A percentile compares a stretch with the other conserved stretches of the same genome.
These are phyloP conservation scores for Coniochaeta hoffmannii DNA, from an alignment of 2,329 filamentous ascomycete species.

Conservation along the genomic window DNA sequence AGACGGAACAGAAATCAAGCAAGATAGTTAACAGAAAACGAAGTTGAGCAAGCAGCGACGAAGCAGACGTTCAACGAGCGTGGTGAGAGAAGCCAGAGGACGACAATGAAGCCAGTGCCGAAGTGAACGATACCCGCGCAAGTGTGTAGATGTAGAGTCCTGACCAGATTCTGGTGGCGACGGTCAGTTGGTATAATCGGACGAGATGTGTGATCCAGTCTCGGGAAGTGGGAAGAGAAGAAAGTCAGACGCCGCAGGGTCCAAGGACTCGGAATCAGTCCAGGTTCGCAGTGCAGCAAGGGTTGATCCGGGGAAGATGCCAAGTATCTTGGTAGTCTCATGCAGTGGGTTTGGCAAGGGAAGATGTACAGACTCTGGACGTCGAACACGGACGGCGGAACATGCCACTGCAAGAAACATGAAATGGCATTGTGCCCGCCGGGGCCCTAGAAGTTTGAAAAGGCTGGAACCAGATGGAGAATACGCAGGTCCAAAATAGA, in stretches of 20 bases:
- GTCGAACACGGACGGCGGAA: background rate
- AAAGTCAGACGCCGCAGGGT: background rate
- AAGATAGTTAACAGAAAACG: no score
- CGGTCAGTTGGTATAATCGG: background rate
- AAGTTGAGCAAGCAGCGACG: no score
- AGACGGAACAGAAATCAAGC: background rate
- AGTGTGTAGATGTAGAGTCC: background rate
- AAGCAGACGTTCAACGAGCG: no score
- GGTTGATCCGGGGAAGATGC: background rate
- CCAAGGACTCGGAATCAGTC: background rate
- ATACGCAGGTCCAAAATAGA: background rate
- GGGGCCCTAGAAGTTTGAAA: background rate
- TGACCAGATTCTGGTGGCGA: background rate
- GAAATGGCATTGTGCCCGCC: background rate
- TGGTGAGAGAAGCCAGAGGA: background rate
- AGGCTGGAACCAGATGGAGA: background rate
- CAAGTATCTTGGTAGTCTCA: background rate
- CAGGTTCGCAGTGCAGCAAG: background rate
- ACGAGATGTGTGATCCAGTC: background rate
- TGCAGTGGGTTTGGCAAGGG: background rate
- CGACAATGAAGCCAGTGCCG: background rate
- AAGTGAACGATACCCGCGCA: background rate
- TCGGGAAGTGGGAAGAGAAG: background rate
- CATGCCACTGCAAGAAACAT: background rate
- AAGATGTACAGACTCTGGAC: background rate